Evolutionary conservation across 768 basidiomycete genomes (phyloP), one percentile per base, ranked within the genome.

Genomic region (Suillus plorans): DNA sequence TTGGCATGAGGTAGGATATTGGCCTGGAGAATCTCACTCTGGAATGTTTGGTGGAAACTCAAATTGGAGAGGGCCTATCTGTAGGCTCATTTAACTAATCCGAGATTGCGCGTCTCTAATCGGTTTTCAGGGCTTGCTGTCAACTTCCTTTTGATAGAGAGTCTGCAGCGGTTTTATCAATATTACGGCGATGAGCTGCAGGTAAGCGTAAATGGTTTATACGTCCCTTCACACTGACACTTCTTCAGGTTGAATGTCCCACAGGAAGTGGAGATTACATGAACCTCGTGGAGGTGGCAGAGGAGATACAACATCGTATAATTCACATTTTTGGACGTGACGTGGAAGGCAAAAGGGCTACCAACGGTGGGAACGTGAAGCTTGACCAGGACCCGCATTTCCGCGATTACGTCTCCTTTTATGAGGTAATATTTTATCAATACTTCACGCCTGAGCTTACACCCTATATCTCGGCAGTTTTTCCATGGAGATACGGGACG

Each of bases 1-100:
- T 69, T 85, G 89, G 49, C 93, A 97, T 73, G 92, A 95, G 72
- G 94, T 99, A 37, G 86, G 86, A 41, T 99, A 99, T 78, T 99
- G 97, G 97, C 97, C 97, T 1, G 97, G 96, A 10, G 97, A 99
- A 74, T 98, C 97, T 2, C 87, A 86, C 70, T 95, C 94, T 13
- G 96, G 95, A 56, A 99, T 99, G 97, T 97, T 97, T 76, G 95
- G 95, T 61, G 94, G 94, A n/a, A 96, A 95, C 73, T 95, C 94
- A n/a, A 96, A 95, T 69, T 97, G 94, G 94, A 82, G 95, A 74
- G 95, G 95, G n/a, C 91, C 91, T 4, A 91, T 92, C 64, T 93
- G 91, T 91, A 69, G 78, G 86, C 66, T 10, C 2, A 31, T 59
- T 36, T 5, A 28, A 64, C 49, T 42, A 0, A 18, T 50, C 10